A percentile compares a stretch with the other conserved stretches of the same genome.
These are phyloP conservation scores for Fraxinus floribunda DNA, from an alignment of 305 asterid species.

Conservation along the genomic window DNA sequence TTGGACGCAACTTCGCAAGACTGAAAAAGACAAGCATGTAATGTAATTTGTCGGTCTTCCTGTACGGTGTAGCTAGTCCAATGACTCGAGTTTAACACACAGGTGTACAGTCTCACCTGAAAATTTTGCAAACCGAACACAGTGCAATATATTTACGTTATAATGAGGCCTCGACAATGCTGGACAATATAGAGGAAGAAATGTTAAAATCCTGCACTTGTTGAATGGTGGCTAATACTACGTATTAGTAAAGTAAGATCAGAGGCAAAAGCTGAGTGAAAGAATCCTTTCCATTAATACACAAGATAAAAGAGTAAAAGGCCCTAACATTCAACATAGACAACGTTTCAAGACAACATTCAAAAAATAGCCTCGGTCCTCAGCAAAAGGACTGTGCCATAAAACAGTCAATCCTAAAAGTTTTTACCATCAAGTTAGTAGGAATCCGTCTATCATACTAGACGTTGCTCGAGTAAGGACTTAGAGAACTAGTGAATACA, in stretches of 20 bases:
- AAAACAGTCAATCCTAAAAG: conserved; percentile 12
- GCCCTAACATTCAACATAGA: conserved; percentile 19
- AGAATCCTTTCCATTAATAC: conserved; percentile 18
- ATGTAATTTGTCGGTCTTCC: not conserved
- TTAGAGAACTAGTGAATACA: not conserved
- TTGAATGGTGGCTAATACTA: not conserved
- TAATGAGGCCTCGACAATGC: not conserved
- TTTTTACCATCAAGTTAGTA: conserved; percentile 35
- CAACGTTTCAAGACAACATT: conserved; percentile 17
- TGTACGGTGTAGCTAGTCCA: not conserved
- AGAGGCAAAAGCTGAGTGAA: not conserved
- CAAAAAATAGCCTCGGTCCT: conserved; percentile 20
- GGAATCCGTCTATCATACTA: conserved; percentile 17
- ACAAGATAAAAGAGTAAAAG: conserved; percentile 19
- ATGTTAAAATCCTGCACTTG: not conserved
- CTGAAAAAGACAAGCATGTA: too few relatives aligned
- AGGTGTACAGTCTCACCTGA: not conserved
- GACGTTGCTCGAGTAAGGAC: conserved; percentile 9
- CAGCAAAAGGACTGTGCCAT: conserved; percentile 15
- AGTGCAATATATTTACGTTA: not conserved
- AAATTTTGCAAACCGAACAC: not conserved
- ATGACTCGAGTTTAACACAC: not conserved
- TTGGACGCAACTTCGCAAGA: not conserved
- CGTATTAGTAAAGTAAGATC: not conserved
- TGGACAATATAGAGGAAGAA: not conserved